These are phyloP conservation scores for Fraxinus pennsylvanica DNA, from an alignment of 257 asterid species.

Conservation along the genomic window DNA sequence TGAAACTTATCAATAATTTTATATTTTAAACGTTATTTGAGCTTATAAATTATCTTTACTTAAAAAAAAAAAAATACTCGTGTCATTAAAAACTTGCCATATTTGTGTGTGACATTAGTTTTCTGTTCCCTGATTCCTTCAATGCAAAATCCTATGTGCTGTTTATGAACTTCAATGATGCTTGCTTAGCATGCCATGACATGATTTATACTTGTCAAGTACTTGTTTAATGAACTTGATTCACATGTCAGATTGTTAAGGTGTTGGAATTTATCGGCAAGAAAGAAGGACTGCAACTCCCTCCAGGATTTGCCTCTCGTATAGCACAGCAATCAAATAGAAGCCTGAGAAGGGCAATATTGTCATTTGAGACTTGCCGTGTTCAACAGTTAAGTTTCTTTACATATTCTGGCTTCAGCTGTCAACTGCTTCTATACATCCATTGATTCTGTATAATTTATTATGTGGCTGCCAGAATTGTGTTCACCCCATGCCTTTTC, in stretches of 20 bases:
- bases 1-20: not conserved
- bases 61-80: not conserved
- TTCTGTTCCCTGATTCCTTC: not conserved
- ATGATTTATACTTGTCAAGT: constrained; percentile 5
- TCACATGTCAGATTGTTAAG: constrained; percentile 53
- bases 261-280: constrained; percentile 88
- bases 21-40: not conserved
- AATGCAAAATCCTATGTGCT: not conserved
- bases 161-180: constrained; percentile 2
- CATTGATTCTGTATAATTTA: constrained; percentile 10
- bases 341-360: constrained; percentile 89
- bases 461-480: not conserved
- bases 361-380: constrained; percentile 87
- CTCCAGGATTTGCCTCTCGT: constrained; percentile 76
- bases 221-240: constrained; percentile 2
- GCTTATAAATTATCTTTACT: not conserved
- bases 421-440: constrained; percentile 4
- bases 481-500: constrained; percentile 23
- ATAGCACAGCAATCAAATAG: constrained; percentile 82
- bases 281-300: constrained; percentile 85
- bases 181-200: constrained; percentile 8
- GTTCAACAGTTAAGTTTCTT: constrained; percentile 78
- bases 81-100: not conserved
- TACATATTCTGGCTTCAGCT: constrained; percentile 14
- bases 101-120: not conserved